Conservation (phyloP, 1,284 basidiomycete species). For the Tylopilus sp. region DNA sequence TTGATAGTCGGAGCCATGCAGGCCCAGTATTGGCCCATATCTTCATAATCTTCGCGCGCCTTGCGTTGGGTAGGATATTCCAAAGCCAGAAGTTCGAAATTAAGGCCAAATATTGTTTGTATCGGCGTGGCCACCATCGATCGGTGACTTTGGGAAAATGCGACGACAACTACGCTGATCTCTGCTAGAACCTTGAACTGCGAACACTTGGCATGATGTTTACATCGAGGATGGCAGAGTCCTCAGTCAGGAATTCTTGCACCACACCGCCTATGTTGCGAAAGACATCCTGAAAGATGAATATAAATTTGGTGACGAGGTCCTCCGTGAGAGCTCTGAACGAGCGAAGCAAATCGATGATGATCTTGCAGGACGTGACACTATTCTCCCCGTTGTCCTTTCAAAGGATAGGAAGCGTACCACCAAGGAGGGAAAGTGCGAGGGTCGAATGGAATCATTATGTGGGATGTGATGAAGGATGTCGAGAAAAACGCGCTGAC, state of each 20-base stretch:
- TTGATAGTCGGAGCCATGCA: conserved; percentile 86
- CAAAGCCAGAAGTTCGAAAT: conserved; percentile 80
- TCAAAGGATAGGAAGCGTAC: conserved; percentile 86
- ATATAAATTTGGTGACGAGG: conserved; percentile 84
- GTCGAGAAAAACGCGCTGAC: conserved; percentile 88
- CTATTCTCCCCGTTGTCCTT: conserved; percentile 98
- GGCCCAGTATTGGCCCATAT: conserved; percentile 82
- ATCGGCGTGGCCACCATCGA: conserved; percentile 73
- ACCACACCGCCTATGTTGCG: conserved; percentile 83
- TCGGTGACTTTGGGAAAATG: too few species aligned
- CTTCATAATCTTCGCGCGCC: conserved; percentile 84
- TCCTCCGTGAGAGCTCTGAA: conserved; percentile 84
- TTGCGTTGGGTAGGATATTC: conserved; percentile 92
- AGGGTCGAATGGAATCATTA: conserved; percentile 84
- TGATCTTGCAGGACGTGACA: conserved; percentile 90
- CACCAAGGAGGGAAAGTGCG: conserved; percentile 76
- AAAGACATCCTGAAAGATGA: conserved; percentile 83
- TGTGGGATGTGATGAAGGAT: conserved; percentile 91
- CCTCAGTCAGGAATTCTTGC: conserved; percentile 79
- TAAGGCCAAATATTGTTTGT: conserved; percentile 79
- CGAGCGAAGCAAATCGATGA: conserved; percentile 84
- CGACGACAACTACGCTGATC: conserved; percentile 92
- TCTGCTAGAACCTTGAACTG: conserved; percentile 98
- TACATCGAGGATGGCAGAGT: conserved; percentile 65
- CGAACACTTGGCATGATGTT: conserved; percentile 79